Evolutionary conservation across 2,329 filamentous ascomycete species (phyloP).

Genomic region (Shiraia bambusicola): DNA sequence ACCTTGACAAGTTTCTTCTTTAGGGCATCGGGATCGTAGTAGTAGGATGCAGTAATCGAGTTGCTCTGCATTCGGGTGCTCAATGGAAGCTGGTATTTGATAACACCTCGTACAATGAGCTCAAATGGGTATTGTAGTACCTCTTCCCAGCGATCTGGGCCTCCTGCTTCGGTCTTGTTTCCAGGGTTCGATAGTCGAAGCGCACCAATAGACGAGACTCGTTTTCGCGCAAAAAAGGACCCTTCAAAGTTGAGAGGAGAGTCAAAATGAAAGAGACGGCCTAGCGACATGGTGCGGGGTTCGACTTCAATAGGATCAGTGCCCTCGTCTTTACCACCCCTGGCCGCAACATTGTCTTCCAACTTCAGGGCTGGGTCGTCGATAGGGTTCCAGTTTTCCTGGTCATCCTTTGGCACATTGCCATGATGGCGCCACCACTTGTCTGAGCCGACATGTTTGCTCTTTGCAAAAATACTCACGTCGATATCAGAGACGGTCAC

Average conservation of each 20-base stretch:
- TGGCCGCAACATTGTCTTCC: constrained; percentile 6
- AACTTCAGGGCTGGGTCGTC: constrained; percentile 2
- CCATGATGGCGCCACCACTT: constrained; percentile 46
- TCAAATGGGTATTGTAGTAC: constrained; percentile 92
- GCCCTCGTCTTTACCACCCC: constrained; percentile 50
- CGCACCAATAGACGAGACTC: constrained; percentile 75
- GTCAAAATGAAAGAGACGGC: constrained; percentile 82
- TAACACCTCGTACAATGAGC: constrained; percentile 83
- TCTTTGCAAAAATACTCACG: constrained; percentile 92
- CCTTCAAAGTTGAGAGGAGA: constrained; percentile 87
- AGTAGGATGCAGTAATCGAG: constrained; percentile 46
- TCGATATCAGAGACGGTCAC: constrained; percentile 85
- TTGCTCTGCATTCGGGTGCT: constrained; percentile 57
- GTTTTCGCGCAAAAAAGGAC: constrained; percentile 76
- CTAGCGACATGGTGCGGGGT: constrained; percentile 85
- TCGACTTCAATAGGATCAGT: constrained; percentile 65
- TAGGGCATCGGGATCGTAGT: constrained; percentile 40
- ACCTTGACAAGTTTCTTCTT: constrained; percentile 33
- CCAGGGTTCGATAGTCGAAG: constrained; percentile 80
- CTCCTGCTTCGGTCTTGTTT: constrained; percentile 81
- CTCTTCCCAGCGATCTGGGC: constrained; percentile 83
- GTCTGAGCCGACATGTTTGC: constrained; percentile 74
- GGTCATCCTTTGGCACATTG: constrained; percentile 17
- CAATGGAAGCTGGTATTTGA: constrained; percentile 75
- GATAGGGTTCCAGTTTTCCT: constrained; percentile 33